A percentile compares a stretch with the other conserved stretches of the same genome.
Conservation (phyloP, 2,329 filamentous ascomycete genomes). For the Bipolaris gigantea region DNA sequence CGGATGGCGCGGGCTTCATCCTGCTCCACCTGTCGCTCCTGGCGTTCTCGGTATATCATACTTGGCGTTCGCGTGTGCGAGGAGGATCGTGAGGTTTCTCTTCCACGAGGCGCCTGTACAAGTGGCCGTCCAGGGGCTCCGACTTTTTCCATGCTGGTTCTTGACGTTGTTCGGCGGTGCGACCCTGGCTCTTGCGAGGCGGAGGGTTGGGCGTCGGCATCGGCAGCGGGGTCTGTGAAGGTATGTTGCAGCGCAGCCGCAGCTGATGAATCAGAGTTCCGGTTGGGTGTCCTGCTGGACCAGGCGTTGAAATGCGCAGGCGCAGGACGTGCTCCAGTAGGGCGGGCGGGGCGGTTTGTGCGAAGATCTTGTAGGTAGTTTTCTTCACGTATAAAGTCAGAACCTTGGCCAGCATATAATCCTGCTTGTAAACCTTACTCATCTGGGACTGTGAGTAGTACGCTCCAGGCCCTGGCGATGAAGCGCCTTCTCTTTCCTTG, state of each 20-base stretch:
- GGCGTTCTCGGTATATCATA: slow-evolving; percentile 69
- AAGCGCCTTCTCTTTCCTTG: slow-evolving; percentile 42
- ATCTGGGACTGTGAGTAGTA: slow-evolving; percentile 45
- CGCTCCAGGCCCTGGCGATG: slow-evolving; percentile 39
- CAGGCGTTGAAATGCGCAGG: slow-evolving; percentile 53
- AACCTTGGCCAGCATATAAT: slow-evolving; percentile 11
- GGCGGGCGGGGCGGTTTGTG: slow-evolving; percentile 66
- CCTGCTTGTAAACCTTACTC: slow-evolving; percentile 34
- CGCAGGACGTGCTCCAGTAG: slow-evolving; percentile 70
- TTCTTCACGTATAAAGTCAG: slow-evolving; percentile 53
- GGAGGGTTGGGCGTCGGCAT: slow-evolving; percentile 25
- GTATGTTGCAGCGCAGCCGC: slow-evolving; percentile 30
- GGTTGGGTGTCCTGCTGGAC: slow-evolving; percentile 33
- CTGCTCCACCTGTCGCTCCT: slow-evolving; percentile 77
- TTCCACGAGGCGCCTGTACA: slow-evolving; percentile 46
- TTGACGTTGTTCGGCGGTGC: slow-evolving; percentile 36
- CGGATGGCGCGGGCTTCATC: slow-evolving; percentile 72
- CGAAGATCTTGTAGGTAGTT: slow-evolving; percentile 72
- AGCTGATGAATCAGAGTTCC: slow-evolving; percentile 30
- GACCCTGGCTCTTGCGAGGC: slow-evolving; percentile 26
- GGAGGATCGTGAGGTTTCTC: slow-evolving; percentile 45
- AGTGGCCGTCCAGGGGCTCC: slow-evolving; percentile 35
- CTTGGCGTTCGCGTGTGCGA: slow-evolving; percentile 58
- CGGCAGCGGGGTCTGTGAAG: slow-evolving; percentile 28
- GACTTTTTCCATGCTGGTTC: slow-evolving; percentile 36